Evolutionary conservation across 345 rosid genomes (phyloP).

Genomic region (Populus euphratica): DNA sequence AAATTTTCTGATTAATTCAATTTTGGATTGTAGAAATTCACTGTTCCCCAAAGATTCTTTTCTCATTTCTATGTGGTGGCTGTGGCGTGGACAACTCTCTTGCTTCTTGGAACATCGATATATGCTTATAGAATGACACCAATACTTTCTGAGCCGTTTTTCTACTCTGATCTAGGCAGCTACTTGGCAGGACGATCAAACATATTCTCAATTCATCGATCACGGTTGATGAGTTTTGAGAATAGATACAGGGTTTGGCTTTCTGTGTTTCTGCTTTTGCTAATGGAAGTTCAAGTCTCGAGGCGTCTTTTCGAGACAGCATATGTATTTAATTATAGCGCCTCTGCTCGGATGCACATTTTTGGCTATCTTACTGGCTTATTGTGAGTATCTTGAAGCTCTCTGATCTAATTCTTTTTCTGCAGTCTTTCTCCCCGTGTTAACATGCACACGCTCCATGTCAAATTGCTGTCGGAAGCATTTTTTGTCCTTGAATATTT

Average conservation of each 20-base stretch:
- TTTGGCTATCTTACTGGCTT: conserved; percentile 56
- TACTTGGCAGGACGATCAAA: conserved; percentile 51
- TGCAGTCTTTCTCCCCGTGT: neutral
- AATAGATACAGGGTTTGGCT: conserved; percentile 46
- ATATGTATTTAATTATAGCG: conserved; percentile 56
- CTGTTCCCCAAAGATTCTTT: conserved; percentile 68
- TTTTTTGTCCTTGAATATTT: neutral
- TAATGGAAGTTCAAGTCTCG: conserved; percentile 66
- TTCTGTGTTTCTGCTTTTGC: conserved; percentile 53
- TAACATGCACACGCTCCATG: neutral
- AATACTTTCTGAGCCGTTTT: conserved; percentile 36
- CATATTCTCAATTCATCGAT: conserved; percentile 40
- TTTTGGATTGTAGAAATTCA: conserved; percentile 52
- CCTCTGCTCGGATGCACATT: conserved; percentile 61
- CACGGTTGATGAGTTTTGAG: conserved; percentile 33
- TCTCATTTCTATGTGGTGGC: conserved; percentile 62
- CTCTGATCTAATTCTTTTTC: neutral
- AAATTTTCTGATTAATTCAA: neutral
- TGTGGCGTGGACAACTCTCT: conserved; percentile 59
- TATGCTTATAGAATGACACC: conserved; percentile 48
- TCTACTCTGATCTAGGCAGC: conserved; percentile 36
- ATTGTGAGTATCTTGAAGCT: conserved; percentile 45
- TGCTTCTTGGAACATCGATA: conserved; percentile 54
- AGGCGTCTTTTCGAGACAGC: conserved; percentile 63
- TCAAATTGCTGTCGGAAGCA: neutral